phyloP scores from a whole-genome alignment of 2,329 filamentous ascomycete species.

The Cadophora sp. region DNA sequence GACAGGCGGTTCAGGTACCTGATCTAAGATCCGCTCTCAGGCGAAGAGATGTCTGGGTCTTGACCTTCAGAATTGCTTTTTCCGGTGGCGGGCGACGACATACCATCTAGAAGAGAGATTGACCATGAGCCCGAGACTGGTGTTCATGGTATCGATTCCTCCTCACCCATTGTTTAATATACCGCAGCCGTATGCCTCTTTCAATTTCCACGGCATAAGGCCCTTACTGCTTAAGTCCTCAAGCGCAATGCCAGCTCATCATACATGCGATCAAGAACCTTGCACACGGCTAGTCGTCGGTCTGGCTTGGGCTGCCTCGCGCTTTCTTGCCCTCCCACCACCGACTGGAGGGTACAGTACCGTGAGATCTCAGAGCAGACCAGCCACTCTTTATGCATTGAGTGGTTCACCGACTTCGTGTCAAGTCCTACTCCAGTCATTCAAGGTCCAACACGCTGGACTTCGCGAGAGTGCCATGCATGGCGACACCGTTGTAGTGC shows the following conservation, averaged over 20 bases:
- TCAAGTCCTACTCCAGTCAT: constrained; percentile 47
- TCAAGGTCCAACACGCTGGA: constrained; percentile 40
- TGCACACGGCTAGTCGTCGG: constrained; percentile 43
- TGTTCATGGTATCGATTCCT: constrained; percentile 25
- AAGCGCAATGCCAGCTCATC: constrained; percentile 78
- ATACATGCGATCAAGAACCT: constrained; percentile 65
- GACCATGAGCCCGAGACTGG: constrained; percentile 1
- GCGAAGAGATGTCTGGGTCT: not conserved
- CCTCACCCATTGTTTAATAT: constrained; percentile 41
- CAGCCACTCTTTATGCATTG: constrained; percentile 46
- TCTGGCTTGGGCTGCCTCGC: constrained; percentile 40
- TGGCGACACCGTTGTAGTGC: constrained; percentile 41
- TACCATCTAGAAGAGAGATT: not conserved
- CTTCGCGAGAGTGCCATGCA: constrained; percentile 37
- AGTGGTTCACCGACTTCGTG: constrained; percentile 47
- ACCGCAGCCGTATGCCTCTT: constrained; percentile 45
- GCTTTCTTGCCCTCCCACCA: constrained; percentile 35
- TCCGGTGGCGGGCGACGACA: not conserved
- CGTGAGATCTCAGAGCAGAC: constrained; percentile 35
- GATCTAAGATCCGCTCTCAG: constrained; percentile 15
- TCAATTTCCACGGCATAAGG: constrained; percentile 53
- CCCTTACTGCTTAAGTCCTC: constrained; percentile 58
- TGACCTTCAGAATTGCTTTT: constrained; percentile 10
- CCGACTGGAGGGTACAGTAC: constrained; percentile 25
- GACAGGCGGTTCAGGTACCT: constrained; percentile 13